These are phyloP conservation scores for Alnus glutinosa DNA, from an alignment of 306 rosid species.

Conservation along the genomic window DNA sequence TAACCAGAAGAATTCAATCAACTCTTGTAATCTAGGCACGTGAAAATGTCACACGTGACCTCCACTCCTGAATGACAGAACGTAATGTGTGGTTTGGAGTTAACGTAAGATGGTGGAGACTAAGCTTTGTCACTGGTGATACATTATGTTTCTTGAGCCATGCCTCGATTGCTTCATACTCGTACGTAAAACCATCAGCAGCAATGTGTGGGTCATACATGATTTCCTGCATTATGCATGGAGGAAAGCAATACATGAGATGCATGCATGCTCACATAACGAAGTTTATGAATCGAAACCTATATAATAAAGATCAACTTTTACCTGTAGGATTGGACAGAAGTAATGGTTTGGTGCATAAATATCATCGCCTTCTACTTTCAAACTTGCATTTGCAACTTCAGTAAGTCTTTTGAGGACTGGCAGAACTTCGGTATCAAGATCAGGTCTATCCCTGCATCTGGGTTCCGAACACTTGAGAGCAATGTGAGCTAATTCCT, in stretches of 20 bases:
- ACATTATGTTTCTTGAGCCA: constrained; percentile 76
- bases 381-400: constrained; percentile 53
- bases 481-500: constrained; percentile 66
- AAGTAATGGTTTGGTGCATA: constrained; percentile 73
- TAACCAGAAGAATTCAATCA: neutral
- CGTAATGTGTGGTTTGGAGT: constrained; percentile 78
- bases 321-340: constrained; percentile 96
- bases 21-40: constrained; percentile 1
- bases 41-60: constrained; percentile 37
- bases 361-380: constrained; percentile 33
- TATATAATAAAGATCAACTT: constrained; percentile 13
- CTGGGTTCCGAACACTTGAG: constrained; percentile 71
- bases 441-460: constrained; percentile 97
- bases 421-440: constrained; percentile 86
- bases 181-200: constrained; percentile 87
- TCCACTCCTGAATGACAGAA: constrained; percentile 90
- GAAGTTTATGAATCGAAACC: constrained; percentile 11
- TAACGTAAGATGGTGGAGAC: constrained; percentile 53
- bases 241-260: neutral
- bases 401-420: constrained; percentile 58
- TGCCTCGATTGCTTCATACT: constrained; percentile 82
- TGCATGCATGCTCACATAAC: neutral
- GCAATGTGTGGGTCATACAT: constrained; percentile 90
- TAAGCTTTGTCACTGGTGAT: constrained; percentile 74
- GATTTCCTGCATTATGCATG: constrained; percentile 56